Evolutionary conservation across 768 basidiomycete genomes (phyloP).

Genomic region (Cystofilobasidium ferigula): DNA sequence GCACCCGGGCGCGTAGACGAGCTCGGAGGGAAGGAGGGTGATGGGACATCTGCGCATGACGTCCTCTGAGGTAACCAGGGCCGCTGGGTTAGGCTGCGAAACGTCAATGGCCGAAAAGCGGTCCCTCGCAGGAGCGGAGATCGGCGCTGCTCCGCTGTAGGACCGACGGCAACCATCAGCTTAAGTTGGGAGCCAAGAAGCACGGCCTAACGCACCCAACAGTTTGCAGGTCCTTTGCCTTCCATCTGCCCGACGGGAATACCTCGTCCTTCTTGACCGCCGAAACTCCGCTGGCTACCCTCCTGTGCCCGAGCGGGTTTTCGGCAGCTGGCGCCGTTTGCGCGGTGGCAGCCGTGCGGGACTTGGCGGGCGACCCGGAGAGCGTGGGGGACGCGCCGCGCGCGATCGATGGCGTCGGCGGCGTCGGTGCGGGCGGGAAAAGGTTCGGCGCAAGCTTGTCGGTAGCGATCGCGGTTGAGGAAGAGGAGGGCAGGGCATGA

Average conservation of each 20-base stretch:
- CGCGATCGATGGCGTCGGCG: not conserved
- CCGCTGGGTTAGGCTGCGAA: conserved; percentile 1
- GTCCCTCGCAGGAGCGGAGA: too few species aligned
- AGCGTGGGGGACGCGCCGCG: too few species aligned
- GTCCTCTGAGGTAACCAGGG: not conserved
- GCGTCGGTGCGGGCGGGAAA: not conserved
- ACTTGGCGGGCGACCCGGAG: not conserved
- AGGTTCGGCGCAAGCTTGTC: not conserved
- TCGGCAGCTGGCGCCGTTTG: not conserved
- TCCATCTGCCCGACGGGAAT: not conserved
- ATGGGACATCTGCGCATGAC: conserved; percentile 3
- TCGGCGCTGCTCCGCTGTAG: too few species aligned
- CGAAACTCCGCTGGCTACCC: not conserved
- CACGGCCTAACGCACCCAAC: not conserved
- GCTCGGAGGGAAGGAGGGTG: conserved; percentile 9
- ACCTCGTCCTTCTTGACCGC: conserved; percentile 8
- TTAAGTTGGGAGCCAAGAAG: not conserved
- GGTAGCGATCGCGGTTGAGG: not conserved
- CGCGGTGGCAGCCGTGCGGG: not conserved
- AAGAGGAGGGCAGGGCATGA: not conserved
- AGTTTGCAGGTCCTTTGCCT: not conserved
- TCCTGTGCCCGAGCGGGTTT: conserved; percentile 2
- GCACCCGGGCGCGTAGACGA: not conserved
- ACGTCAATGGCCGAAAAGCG: not conserved
- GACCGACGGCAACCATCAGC: too few species aligned